A percentile compares a stretch with the other conserved stretches of the same genome.
phyloP scores from a whole-genome alignment of 2,329 filamentous ascomycete species.

The Nigrograna mackinnonii region DNA sequence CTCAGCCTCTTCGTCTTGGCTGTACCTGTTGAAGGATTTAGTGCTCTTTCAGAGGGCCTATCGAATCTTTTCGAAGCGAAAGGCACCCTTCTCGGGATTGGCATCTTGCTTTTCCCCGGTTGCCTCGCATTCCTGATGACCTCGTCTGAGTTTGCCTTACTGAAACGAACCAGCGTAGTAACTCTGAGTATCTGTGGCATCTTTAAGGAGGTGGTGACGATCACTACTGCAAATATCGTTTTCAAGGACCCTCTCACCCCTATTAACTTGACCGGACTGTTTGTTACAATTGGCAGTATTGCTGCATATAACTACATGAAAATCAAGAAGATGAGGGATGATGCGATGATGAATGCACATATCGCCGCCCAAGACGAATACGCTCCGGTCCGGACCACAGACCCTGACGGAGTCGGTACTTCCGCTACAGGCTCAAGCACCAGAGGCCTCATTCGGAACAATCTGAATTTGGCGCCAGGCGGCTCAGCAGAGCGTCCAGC shows the following conservation, averaged over 20 bases:
- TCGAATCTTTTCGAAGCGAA: slow-evolving; percentile 65
- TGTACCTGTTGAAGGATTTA: slow-evolving; percentile 81
- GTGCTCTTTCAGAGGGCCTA: slow-evolving; percentile 68
- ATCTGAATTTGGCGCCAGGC: slow-evolving; percentile 39
- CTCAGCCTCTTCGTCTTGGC: slow-evolving; percentile 77
- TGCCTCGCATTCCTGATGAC: slow-evolving; percentile 96
- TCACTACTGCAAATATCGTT: slow-evolving; percentile 81
- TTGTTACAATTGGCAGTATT: slow-evolving; percentile 89
- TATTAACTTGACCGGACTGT: slow-evolving; percentile 82
- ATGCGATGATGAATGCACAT: slow-evolving; percentile 62
- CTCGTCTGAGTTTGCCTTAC: slow-evolving; percentile 88
- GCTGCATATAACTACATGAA: slow-evolving; percentile 94
- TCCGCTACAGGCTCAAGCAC: slow-evolving; percentile 23
- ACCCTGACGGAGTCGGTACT: slow-evolving; percentile 26
- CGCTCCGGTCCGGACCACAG: slow-evolving; percentile 34
- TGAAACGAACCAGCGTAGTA: slow-evolving; percentile 94
- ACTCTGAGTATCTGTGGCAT: slow-evolving; percentile 96
- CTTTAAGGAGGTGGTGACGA: slow-evolving; percentile 98
- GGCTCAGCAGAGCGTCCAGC: slow-evolving; percentile 14
- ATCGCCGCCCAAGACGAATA: slow-evolving; percentile 43
- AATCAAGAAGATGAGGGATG: slow-evolving; percentile 81
- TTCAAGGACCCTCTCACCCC: slow-evolving; percentile 87
- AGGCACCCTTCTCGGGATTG: slow-evolving; percentile 67
- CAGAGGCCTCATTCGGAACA: slow-evolving; percentile 38
- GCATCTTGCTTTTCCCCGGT: slow-evolving; percentile 86